Evolutionary conservation across 768 basidiomycete species (phyloP), one percentile per base, ranked within the genome.

Genomic region (Russula emetica): DNA sequence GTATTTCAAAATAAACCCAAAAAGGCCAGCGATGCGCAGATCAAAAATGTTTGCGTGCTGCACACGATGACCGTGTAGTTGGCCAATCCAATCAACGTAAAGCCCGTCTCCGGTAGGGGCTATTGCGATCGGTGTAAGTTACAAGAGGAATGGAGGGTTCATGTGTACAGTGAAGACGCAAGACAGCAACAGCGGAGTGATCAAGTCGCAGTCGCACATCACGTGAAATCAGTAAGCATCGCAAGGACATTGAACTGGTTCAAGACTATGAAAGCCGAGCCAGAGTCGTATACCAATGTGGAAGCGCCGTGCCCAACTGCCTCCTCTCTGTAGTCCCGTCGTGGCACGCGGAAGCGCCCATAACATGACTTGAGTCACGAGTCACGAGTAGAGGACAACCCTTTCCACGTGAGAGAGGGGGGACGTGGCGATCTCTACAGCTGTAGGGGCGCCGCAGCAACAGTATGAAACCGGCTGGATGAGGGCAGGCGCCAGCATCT

Each of bases 401-500:
- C 26, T 40, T 40, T 49, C 53, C 63, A 64, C 54, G 63, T 49
- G 63, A 40, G 28, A 24, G 16, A 24, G 22, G 26, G 26, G 36
- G 38, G 47, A 53, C 58, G 45, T 55, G 63, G 58, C 30, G 34
- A 26, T 49, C 60, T 24, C 45, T 53, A 26, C n/a, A 57, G 28
- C 5, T 26, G 45, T 3, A 32, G 30, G 40, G 40, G 45, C 26
- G 53, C 58, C 58, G 38, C 58, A 40, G 63, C 53, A 50, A 45
- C 5, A 14, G 42, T 24, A 36, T 14, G 50, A 57, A 63, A 20
- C 30, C 30, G 51, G 58, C 40, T 26, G 63, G 57, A 60, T 47
- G 45, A 40, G 38, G 58, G 52, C 52, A 64, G 63, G 58, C 53
- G 51, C 44, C 58, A 30, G 34, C 58, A n/a, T 50, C 58, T 49